Base-by-base conservation (phyloP, 23 red algal species). In the Gracilaria gracilis region DNA sequence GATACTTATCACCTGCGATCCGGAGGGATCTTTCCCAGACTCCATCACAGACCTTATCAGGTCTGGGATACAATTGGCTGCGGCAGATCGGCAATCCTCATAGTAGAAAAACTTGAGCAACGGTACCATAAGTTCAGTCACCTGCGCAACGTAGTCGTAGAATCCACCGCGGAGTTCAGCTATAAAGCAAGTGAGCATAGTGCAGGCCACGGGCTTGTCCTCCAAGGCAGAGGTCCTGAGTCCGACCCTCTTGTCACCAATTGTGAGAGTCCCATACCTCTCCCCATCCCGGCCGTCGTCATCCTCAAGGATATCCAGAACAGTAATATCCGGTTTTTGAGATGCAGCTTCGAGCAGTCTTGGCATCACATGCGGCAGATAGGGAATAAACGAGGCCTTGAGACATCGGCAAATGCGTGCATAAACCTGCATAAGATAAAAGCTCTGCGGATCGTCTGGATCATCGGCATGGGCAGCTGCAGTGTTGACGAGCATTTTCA, bases 341-440 rank as follows among this genome's bases (percentile, higher is more conserved):
- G 34, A 27, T 19, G 97, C 97, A 23, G 94, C 93, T 47, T 80
- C 79, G 29, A 95, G 91, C 33, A 99, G 70, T 25, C 89, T 86
- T 4, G 97, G 97, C 93, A 99, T 95, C 4, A 99, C 97, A 78
- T 96, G 93, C 16, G 94, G 97, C 38, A 99, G 83, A 70, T 99
- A 99, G 15, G 89, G 97, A 69, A 95, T 87, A 55, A 99, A 99
- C n/a, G 40, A 80, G 23, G 88, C 70, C 59, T 92, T 87, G 14
- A 99, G 72, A 74, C 97, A 95, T 27, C 93, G 57, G 79, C 97
- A 99, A 66, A 99, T 96, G 53, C 97, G 82, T 46, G 97, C 97
- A 77, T 96, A 99, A 15, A 94, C 97, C 83, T 99, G 97, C 97
- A 99, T 99, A 42, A 99, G 88, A 79, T 99, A 99, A 62, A 91